Conservation (phyloP, 805 yeast genomes). For the Metschnikowia peoriensis region DNA sequence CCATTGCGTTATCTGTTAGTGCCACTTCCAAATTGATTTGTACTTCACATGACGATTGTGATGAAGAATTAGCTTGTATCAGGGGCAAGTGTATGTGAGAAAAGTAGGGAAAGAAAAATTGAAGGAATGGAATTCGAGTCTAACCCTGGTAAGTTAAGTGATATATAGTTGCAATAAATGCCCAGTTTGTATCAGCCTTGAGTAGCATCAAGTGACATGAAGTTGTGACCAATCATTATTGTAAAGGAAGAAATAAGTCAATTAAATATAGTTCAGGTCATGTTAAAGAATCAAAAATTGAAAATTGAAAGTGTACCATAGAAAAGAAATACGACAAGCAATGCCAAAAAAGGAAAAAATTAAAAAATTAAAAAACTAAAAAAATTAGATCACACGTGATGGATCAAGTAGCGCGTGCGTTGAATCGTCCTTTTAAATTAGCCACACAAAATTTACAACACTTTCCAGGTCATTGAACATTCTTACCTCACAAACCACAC, state of each 20-base stretch:
- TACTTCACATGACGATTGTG: background rate
- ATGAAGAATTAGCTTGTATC: background rate
- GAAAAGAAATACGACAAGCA: background rate
- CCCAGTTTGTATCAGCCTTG: background rate
- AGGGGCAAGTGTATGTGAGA: background rate
- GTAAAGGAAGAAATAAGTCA: no score
- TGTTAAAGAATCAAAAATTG: no score
- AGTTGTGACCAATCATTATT: background rate
- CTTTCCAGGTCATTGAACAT: background rate
- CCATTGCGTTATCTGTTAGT: background rate
- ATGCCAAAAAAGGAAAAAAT: background rate
- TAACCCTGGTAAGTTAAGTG: background rate
- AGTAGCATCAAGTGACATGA: background rate
- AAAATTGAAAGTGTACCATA: background rate
- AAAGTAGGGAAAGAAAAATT: background rate
- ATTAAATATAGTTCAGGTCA: no score
- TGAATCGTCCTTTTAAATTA: background rate
- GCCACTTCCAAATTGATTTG: background rate
- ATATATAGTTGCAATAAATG: background rate
- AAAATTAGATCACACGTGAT: background rate
- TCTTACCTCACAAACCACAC: background rate
- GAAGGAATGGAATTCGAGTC: background rate
- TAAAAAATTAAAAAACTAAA: no score
- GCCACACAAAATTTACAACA: background rate
- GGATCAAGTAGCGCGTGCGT: background rate